phyloP scores from a whole-genome alignment of 164 flowering plant genomes.

The Magnolia changhungtana region DNA sequence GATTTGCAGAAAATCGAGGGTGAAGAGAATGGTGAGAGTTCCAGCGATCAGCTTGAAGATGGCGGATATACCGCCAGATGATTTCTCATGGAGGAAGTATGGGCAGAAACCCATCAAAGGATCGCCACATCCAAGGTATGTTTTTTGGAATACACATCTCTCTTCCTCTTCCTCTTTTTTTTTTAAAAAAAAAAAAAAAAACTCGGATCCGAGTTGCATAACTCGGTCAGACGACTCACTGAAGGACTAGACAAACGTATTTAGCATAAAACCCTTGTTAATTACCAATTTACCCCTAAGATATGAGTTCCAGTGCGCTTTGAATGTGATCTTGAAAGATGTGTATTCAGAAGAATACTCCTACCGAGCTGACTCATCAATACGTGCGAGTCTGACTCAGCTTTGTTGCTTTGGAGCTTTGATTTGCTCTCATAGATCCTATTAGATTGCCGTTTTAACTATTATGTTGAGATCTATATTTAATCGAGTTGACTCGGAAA shows the following conservation, averaged over 20 bases:
- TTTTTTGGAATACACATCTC: neutral
- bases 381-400: no score
- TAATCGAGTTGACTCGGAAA: neutral
- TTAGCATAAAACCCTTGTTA: neutral
- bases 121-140: slow-evolving; percentile 92
- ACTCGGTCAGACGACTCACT: neutral
- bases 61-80: slow-evolving; percentile 94
- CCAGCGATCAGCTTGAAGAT: slow-evolving; percentile 89
- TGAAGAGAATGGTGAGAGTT: slow-evolving; percentile 76
- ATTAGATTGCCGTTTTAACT: neutral
- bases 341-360: no score
- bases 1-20: slow-evolving; percentile 52
- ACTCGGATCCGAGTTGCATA: neutral
- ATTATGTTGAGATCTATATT: neutral
- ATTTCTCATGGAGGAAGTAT: slow-evolving; percentile 93
- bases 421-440: neutral
- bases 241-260: neutral
- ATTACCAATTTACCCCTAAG: neutral
- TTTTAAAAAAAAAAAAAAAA: no score
- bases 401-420: no score
- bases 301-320: no score
- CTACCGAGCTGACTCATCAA: slow-evolving; percentile 2
- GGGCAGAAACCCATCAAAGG: slow-evolving; percentile 98
- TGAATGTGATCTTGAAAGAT: no score
- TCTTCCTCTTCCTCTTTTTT: no score